Conservation (phyloP, 768 basidiomycete genomes). For the Psilocybe tampanensis region DNA sequence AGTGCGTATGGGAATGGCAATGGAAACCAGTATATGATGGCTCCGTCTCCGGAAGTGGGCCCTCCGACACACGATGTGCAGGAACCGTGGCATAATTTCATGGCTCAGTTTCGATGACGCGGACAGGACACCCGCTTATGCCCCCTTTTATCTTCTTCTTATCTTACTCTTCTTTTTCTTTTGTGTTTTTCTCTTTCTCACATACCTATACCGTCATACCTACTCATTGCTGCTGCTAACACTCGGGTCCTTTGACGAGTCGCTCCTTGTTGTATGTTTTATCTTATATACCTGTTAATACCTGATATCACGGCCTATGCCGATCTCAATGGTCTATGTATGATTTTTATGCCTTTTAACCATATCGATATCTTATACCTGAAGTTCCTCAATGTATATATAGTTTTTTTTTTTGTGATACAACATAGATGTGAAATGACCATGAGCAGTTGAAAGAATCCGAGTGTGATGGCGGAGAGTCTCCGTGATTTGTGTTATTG, state of each 20-base stretch:
- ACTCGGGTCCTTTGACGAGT: background rate
- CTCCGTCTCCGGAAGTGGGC: slow-evolving; percentile 29
- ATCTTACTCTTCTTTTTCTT: background rate
- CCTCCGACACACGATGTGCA: slow-evolving; percentile 36
- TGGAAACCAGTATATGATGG: slow-evolving; percentile 13
- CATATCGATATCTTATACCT: background rate
- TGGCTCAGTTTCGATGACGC: slow-evolving; percentile 45
- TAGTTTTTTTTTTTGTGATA: background rate
- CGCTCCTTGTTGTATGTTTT: background rate
- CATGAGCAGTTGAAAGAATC: no score
- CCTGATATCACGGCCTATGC: background rate
- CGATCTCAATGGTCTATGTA: background rate
- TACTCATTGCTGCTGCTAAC: background rate
- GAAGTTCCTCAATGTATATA: background rate
- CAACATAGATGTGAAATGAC: no score
- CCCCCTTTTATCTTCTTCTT: background rate
- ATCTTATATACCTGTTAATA: background rate
- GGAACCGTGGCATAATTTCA: slow-evolving; percentile 51
- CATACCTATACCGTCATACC: background rate
- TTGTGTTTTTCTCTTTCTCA: background rate
- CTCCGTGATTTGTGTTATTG: background rate
- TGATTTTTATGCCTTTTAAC: background rate
- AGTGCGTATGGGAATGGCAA: slow-evolving; percentile 14
- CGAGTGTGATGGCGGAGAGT: background rate
- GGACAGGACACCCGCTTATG: background rate